Evolutionary conservation across 1,284 basidiomycete genomes (phyloP).

Genomic region (Puccinia coronata): DNA sequence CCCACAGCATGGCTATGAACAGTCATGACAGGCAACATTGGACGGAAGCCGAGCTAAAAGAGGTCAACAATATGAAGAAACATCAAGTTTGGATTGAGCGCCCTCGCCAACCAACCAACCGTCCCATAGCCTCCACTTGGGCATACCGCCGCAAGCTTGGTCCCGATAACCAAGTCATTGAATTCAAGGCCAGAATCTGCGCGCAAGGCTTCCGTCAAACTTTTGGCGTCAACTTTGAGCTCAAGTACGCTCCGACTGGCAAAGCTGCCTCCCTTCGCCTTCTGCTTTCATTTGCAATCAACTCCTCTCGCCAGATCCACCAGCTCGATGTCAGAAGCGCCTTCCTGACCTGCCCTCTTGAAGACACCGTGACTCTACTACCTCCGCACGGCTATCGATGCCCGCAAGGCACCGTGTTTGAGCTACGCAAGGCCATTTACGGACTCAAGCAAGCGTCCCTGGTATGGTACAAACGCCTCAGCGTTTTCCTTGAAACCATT

Average conservation of each 20-base stretch:
- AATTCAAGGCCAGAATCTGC: too few relatives aligned
- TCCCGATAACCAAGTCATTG: too few relatives aligned
- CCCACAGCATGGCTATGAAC: neutral
- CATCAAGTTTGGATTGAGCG: neutral
- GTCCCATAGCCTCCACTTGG: too few relatives aligned
- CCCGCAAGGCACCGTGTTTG: neutral
- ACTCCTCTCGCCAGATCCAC: neutral
- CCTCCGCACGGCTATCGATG: neutral
- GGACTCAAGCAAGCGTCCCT: neutral
- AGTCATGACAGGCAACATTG: neutral
- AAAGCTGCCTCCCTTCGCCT: too few relatives aligned
- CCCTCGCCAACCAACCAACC: too few relatives aligned
- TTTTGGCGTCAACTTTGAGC: too few relatives aligned
- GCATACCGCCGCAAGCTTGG: too few relatives aligned
- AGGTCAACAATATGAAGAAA: conserved; percentile 8
- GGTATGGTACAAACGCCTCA: neutral
- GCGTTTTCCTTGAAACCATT: neutral
- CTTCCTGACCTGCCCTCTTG: conserved; percentile 1
- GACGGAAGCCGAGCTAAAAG: neutral
- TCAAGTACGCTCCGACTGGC: too few relatives aligned
- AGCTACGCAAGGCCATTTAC: neutral
- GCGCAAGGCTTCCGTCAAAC: too few relatives aligned
- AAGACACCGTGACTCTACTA: neutral
- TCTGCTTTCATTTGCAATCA: conserved; percentile 5
- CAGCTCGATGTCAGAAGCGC: conserved; percentile 20